phyloP scores from a whole-genome alignment of 768 basidiomycete species.

The Tubosaeta sp. region DNA sequence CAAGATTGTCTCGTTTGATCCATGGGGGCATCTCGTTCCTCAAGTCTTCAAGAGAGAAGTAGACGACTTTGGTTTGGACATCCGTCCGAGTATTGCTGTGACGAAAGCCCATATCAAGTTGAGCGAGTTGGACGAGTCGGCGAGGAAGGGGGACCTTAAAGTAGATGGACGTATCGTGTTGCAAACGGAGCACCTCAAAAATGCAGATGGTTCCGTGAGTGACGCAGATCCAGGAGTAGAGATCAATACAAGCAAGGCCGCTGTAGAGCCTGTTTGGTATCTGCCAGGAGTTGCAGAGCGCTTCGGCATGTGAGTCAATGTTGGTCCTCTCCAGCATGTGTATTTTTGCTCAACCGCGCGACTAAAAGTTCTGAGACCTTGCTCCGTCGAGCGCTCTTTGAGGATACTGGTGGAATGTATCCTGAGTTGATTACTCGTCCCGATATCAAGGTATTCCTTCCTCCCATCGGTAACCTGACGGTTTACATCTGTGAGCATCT shows the following conservation, averaged over 20 bases:
- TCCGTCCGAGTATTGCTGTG: constrained; percentile 88
- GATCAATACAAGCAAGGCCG: constrained; percentile 85
- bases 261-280: constrained; percentile 96
- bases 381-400: constrained; percentile 88
- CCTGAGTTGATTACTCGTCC: constrained; percentile 94
- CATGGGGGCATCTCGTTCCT: constrained; percentile 87
- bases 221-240: constrained; percentile 74
- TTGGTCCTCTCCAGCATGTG: not conserved
- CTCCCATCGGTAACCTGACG: constrained; percentile 88
- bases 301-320: constrained; percentile 75
- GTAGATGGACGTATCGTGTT: constrained; percentile 84
- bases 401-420: constrained; percentile 95
- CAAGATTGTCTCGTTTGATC: constrained; percentile 92
- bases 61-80: constrained; percentile 68
- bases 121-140: constrained; percentile 83
- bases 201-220: constrained; percentile 58
- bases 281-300: constrained; percentile 89
- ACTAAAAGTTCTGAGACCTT: constrained; percentile 66
- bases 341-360: not conserved
- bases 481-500: constrained; percentile 78
- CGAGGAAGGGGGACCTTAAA: constrained; percentile 61
- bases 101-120: constrained; percentile 95
- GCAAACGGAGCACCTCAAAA: constrained; percentile 57
- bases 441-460: constrained; percentile 93
- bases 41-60: constrained; percentile 60